phyloP scores from a whole-genome alignment of 2,329 filamentous ascomycete genomes.

The Aulographum hederae region DNA sequence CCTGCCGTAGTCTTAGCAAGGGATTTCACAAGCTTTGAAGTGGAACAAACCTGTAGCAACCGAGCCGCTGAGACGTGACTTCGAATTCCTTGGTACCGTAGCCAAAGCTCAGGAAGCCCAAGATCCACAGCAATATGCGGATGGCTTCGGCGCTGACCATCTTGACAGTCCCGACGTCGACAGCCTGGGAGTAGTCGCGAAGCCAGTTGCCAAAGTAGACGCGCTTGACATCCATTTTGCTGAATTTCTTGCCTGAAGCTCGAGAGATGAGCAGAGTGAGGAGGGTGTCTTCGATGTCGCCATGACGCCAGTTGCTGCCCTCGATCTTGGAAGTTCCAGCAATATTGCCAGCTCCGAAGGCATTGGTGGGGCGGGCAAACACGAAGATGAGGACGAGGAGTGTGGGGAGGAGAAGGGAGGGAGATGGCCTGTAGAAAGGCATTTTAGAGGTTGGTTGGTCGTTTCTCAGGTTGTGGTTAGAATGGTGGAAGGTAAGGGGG shows the following conservation, averaged over 20 bases:
- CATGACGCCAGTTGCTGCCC: slow-evolving; percentile 52
- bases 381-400: slow-evolving; percentile 39
- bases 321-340: slow-evolving; percentile 64
- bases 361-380: slow-evolving; percentile 49
- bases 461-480: no score
- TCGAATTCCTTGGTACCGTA: slow-evolving; percentile 74
- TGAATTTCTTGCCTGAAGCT: slow-evolving; percentile 59
- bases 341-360: slow-evolving; percentile 82
- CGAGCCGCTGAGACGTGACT: slow-evolving; percentile 60
- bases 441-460: neutral
- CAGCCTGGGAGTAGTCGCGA: slow-evolving; percentile 79
- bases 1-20: no score
- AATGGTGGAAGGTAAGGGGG: no score
- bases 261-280: slow-evolving; percentile 48
- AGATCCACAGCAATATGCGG: slow-evolving; percentile 69
- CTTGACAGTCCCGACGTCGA: slow-evolving; percentile 86
- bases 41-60: no score
- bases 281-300: slow-evolving; percentile 80
- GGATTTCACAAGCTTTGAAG: slow-evolving; percentile 25
- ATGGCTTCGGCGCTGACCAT: slow-evolving; percentile 81
- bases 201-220: slow-evolving; percentile 92
- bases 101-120: slow-evolving; percentile 80
- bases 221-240: slow-evolving; percentile 70
- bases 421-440: slow-evolving; percentile 5
- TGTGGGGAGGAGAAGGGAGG: slow-evolving; percentile 20